Conservation (phyloP, 441 rosid genomes). For the Melianthus villosus region DNA sequence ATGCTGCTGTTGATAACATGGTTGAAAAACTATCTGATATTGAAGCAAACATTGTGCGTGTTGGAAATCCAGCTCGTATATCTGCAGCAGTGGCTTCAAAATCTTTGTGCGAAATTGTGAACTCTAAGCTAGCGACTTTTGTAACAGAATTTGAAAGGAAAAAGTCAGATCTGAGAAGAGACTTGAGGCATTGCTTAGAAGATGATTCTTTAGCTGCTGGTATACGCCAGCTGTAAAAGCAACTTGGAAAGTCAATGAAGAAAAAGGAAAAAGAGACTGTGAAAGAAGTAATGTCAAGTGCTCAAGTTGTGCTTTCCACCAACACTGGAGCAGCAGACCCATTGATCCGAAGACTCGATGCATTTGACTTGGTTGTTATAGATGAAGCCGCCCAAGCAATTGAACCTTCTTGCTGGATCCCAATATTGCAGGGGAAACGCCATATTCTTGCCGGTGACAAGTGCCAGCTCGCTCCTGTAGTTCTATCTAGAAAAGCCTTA, state of each 20-base stretch:
- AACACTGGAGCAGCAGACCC: conserved; percentile 95
- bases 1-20: conserved; percentile 93
- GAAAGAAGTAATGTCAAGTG: conserved; percentile 55
- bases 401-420: conserved; percentile 94
- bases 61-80: conserved; percentile 91
- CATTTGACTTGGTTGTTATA: conserved; percentile 78
- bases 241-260: conserved; percentile 64
- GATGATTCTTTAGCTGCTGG: conserved; percentile 96
- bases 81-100: conserved; percentile 71
- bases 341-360: conserved; percentile 48
- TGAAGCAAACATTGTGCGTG: conserved; percentile 63
- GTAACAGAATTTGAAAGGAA: conserved; percentile 60
- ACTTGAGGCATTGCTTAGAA: conserved; percentile 57
- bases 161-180: conserved; percentile 73
- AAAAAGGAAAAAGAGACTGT: conserved; percentile 86
- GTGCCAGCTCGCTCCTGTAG: conserved; percentile 86
- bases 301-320: conserved; percentile 85
- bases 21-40: conserved; percentile 68
- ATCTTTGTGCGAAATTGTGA: conserved; percentile 74
- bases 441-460: conserved; percentile 87
- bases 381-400: conserved; percentile 97
- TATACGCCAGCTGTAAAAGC: conserved; percentile 85
- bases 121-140: conserved; percentile 49
- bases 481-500: conserved; percentile 72
- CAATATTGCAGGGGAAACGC: conserved; percentile 76